Conservation (phyloP, 345 rosid species). For the Aquilaria yunnanensis region DNA sequence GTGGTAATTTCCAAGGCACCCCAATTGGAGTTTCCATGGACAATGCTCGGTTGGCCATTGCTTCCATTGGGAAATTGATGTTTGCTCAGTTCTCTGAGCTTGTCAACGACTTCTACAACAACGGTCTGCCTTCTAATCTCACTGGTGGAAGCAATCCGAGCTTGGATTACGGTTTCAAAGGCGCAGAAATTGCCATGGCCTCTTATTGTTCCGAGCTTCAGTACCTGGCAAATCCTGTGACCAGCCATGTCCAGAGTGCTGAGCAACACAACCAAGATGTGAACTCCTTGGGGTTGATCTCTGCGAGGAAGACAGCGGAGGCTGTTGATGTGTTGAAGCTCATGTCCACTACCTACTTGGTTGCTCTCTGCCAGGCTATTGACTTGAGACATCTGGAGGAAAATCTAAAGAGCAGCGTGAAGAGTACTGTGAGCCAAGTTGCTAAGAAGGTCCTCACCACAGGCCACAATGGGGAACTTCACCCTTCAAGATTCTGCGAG, state of each 20-base stretch:
- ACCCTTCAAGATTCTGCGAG: constrained; percentile 70
- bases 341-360: constrained; percentile 52
- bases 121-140: constrained; percentile 67
- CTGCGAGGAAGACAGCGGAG: constrained; percentile 53
- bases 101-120: constrained; percentile 73
- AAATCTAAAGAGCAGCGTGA: constrained; percentile 38
- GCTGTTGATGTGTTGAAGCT: constrained; percentile 46
- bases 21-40: constrained; percentile 59
- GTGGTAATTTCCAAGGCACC: constrained; percentile 63
- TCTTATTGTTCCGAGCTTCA: constrained; percentile 53
- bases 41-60: constrained; percentile 40
- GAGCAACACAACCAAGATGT: constrained; percentile 62
- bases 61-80: constrained; percentile 45
- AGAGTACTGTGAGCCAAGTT: constrained; percentile 42
- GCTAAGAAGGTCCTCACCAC: constrained; percentile 44
- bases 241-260: constrained; percentile 49
- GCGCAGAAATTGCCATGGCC: constrained; percentile 78
- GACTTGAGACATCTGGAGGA: constrained; percentile 63
- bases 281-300: constrained; percentile 52
- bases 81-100: constrained; percentile 64
- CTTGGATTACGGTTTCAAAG: constrained; percentile 72
- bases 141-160: constrained; percentile 67
- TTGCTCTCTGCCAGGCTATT: constrained; percentile 54
- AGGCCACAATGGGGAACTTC: constrained; percentile 57
- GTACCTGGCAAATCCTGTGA: constrained; percentile 46